Base-by-base conservation (phyloP, 2,329 filamentous ascomycete genomes). In the Fusarium piperis region DNA sequence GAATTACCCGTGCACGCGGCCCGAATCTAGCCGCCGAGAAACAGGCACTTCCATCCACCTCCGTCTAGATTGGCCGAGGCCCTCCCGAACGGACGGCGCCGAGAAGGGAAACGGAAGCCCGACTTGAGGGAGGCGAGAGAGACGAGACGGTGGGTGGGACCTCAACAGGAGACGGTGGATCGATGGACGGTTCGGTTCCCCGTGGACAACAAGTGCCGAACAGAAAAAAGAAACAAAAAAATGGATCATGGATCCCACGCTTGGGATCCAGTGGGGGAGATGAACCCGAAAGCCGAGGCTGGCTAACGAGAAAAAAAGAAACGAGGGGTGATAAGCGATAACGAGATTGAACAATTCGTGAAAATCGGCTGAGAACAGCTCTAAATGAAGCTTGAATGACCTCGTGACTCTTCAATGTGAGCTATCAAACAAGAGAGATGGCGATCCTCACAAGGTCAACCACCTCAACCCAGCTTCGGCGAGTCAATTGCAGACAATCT, bases 21-120 rank as follows among this genome's bases (percentile, higher is more conserved):
- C 70, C 74, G 74, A 76, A 71, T 76, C 60, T 76, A 73, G 64
- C 67, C 72, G 73, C 65, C 46, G 41, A 23, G 20, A 41, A 41
- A 41, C 57, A 58, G 61, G 39, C 57, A 11, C 23, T 18, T 35
- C 44, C 26, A n/a, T 32, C 55, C 58, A 46, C 59, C 56, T 41
- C 18, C 20, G 53, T 48, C 44, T 56, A 55, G 65, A 71, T 69
- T 70, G 65, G 70, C 30, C 46, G 39, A 72, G 61, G n/a, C 46
- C 46, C 46, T 33, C 35, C 36, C 41, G 41, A 46, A 26, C 23
- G 15, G 65, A 20, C 55, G 69, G 60, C 48, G 16, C 26, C 58
- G 53, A 30, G n/a, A 48, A 63, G 53, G 68, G 48, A 71, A 72
- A 72, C 69, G 69, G 68, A 71, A 62, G 59, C 44, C 44, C 56